Conservation (phyloP, 2,329 filamentous ascomycete species). For the Coniochaeta hoffmannii region DNA sequence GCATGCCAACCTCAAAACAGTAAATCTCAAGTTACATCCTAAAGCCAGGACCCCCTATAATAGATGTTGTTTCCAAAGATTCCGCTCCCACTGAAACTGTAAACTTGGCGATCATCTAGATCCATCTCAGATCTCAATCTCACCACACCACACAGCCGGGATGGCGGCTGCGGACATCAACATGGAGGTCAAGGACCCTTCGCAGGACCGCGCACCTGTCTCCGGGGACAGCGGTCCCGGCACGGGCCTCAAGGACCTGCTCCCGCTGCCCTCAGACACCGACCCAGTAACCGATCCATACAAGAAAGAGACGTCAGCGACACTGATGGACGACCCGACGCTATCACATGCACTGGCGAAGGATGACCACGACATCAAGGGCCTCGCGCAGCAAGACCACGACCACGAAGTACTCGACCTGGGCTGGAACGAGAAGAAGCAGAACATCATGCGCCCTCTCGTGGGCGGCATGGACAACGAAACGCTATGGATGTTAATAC, state of each 20-base stretch:
- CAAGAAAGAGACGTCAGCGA: slow-evolving; percentile 14
- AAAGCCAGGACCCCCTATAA: not conserved
- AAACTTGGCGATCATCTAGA: not conserved
- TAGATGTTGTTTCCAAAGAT: not conserved
- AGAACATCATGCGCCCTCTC: slow-evolving; percentile 49
- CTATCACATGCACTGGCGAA: slow-evolving; percentile 35
- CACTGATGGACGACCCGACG: slow-evolving; percentile 21
- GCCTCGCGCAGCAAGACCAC: slow-evolving; percentile 37
- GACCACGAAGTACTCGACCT: slow-evolving; percentile 55
- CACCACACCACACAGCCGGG: not conserved
- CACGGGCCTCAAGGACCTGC: slow-evolving; percentile 19
- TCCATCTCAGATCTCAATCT: not conserved
- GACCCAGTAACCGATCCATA: slow-evolving; percentile 21
- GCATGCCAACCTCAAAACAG: not conserved
- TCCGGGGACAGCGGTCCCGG: slow-evolving; percentile 14
- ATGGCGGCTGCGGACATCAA: slow-evolving; percentile 7
- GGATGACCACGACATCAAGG: slow-evolving; percentile 34
- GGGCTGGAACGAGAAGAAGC: slow-evolving; percentile 59
- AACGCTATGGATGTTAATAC: slow-evolving; percentile 63
- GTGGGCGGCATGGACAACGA: slow-evolving; percentile 65
- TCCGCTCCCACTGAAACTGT: not conserved
- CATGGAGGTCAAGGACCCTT: not conserved
- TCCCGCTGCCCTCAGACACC: slow-evolving; percentile 24
- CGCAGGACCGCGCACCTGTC: not conserved
- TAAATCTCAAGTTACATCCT: not conserved